Conservation (phyloP, 1,284 basidiomycete genomes). For the Kalmanozyma brasiliensis region DNA sequence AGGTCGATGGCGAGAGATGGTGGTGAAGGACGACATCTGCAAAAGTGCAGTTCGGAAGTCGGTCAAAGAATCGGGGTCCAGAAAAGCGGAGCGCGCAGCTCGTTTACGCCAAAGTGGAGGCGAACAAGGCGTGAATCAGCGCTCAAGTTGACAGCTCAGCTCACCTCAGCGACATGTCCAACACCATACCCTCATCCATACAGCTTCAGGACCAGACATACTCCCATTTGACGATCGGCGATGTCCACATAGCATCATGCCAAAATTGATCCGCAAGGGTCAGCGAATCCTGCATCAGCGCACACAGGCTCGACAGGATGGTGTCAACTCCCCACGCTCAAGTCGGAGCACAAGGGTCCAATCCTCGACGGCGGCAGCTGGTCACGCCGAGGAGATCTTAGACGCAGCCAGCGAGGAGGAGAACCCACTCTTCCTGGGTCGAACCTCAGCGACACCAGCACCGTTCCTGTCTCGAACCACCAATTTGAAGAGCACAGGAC, state of each 20-base stretch:
- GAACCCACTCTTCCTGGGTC: slow-evolving; percentile 24
- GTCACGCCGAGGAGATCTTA: neutral
- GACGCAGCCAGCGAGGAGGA: slow-evolving; percentile 1
- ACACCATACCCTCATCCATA: neutral
- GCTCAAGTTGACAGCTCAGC: neutral
- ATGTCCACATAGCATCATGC: slow-evolving; percentile 26
- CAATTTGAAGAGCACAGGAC: neutral
- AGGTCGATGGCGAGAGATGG: slow-evolving; percentile 3
- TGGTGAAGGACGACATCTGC: slow-evolving; percentile 6
- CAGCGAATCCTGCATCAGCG: slow-evolving; percentile 43
- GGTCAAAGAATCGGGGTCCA: slow-evolving; percentile 3
- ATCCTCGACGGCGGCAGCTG: neutral
- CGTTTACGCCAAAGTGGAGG: slow-evolving; percentile 30
- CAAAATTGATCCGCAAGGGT: slow-evolving; percentile 47
- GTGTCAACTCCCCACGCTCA: neutral
- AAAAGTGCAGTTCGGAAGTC: slow-evolving; percentile 4
- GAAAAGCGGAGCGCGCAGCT: slow-evolving; percentile 6
- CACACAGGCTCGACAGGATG: slow-evolving; percentile 23
- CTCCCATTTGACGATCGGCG: neutral
- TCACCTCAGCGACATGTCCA: neutral
- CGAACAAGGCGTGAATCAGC: slow-evolving; percentile 20
- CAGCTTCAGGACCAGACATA: no score
- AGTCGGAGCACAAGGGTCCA: neutral
- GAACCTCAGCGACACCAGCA: slow-evolving; percentile 24
- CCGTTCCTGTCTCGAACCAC: neutral